These are phyloP conservation scores for Brassica juncea DNA, from an alignment of 345 rosid species.

Conservation along the genomic window DNA sequence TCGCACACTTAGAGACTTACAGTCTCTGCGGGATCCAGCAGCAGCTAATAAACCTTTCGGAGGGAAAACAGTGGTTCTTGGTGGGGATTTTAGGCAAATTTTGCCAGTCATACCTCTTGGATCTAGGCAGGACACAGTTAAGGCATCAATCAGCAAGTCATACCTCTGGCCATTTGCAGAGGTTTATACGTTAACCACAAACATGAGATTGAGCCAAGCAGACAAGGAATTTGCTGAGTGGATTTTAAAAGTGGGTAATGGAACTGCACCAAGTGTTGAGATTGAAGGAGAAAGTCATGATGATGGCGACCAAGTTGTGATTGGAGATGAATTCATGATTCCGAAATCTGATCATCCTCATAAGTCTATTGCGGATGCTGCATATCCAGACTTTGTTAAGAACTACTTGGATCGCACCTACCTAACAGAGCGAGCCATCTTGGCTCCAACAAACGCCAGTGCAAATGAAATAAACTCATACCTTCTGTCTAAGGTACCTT, in stretches of 20 bases:
- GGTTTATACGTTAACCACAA: not conserved
- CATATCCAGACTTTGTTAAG: not conserved
- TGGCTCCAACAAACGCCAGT: not conserved
- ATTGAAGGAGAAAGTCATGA: not conserved
- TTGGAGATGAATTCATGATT: not conserved
- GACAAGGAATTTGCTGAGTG: not conserved
- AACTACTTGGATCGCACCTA: not conserved
- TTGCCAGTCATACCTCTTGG: not conserved
- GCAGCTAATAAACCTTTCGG: no score
- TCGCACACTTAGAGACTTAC: no score
- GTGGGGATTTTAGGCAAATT: no score
- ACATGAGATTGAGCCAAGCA: not conserved
- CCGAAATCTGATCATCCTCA: not conserved
- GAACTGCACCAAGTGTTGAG: not conserved
- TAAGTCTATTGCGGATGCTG: not conserved
- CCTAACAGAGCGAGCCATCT: not conserved
- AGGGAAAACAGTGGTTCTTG: no score
- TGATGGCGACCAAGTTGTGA: not conserved
- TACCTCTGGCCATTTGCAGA: not conserved
- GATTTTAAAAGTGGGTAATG: not conserved
- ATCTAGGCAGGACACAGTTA: not conserved
- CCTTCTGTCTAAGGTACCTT: not conserved
- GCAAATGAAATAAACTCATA: not conserved
- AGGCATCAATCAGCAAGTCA: not conserved
- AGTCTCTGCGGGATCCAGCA: no score